Evolutionary conservation across 2,329 filamentous ascomycete genomes (phyloP), one percentile per base, ranked within the genome.

Genomic region (Blastomyces emzantsi): DNA sequence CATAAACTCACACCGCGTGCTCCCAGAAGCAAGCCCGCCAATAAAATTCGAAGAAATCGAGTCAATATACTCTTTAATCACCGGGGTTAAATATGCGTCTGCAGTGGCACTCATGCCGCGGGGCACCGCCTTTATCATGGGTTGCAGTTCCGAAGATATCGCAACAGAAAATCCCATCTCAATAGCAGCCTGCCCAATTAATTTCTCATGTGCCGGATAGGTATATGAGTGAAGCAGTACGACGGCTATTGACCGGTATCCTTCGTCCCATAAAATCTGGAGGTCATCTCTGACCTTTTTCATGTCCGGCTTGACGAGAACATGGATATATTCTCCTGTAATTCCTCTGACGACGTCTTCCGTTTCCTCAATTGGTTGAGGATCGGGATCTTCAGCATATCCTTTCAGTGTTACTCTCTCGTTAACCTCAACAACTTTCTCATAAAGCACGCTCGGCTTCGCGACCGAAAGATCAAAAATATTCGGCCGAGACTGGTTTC

Each of bases 1-100:
- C 93, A 97, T 97, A 69, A 97, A 97, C 73, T 97, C 92, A 76
- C 92, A 97, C 66, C 92, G 82, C 3, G 90, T 90, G 7, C 87
- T 89, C 64, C 81, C 87, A 8, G 81, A 77, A 0, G 90, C 85
- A 67, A 97, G 92, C 0, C 90, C 90, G 30, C 83, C 83, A 69
- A 90, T 85, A 71, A 96, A 96, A 3, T 90, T 90, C 51, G 83
- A 80, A 30, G 73, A 75, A 51, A 78, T 75, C 2, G 74, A 75
- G 64, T 77, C 73, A 64, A 90, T 86, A 70, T 92, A 93, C 70
- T 88, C 89, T 68, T 87, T 87, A 69, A 92, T 91, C 9, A 89
- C 87, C 0, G 89, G 89, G 0, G 89, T 92, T 1, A 92, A 81
- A 71, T 92, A 92, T 1, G 89, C 89, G 73, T 92, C 89, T 3